phyloP scores from a whole-genome alignment of 441 rosid species.

The Populus trichocarpa region DNA sequence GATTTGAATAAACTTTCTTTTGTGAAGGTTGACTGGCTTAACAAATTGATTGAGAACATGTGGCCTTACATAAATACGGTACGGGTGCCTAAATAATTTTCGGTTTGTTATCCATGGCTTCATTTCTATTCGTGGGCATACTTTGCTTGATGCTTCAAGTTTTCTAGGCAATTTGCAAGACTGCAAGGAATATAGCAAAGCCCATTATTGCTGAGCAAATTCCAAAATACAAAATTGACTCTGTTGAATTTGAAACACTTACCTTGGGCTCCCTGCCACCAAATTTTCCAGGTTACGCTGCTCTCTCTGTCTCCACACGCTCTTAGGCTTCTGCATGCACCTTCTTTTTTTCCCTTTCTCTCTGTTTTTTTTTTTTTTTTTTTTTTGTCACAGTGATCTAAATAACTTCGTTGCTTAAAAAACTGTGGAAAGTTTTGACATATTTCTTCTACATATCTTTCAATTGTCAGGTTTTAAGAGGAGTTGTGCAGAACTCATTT shows the following conservation, averaged over 20 bases:
- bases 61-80: conserved; percentile 98
- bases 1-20: conserved; percentile 13
- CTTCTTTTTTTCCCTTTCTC: background rate
- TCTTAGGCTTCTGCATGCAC: background rate
- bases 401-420: no score
- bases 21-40: conserved; percentile 91
- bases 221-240: conserved; percentile 90
- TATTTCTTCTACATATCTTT: no score
- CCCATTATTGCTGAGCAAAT: conserved; percentile 96
- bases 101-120: background rate
- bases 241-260: conserved; percentile 83
- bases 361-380: no score
- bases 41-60: conserved; percentile 67
- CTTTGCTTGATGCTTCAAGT: conserved; percentile 14
- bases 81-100: conserved; percentile 15
- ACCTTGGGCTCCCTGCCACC: conserved; percentile 89
- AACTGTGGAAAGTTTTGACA: background rate
- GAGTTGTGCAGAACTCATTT: background rate
- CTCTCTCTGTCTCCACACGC: conserved; percentile 4
- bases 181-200: conserved; percentile 62
- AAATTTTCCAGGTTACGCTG: conserved; percentile 71
- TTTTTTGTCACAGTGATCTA: no score
- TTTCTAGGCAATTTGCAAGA: conserved; percentile 82
- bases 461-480: no score
- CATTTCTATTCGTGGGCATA: background rate